A percentile compares a stretch with the other conserved stretches of the same genome.
These are phyloP conservation scores for Plantago coronopus DNA, from an alignment of 305 asterid genomes.

Conservation along the genomic window DNA sequence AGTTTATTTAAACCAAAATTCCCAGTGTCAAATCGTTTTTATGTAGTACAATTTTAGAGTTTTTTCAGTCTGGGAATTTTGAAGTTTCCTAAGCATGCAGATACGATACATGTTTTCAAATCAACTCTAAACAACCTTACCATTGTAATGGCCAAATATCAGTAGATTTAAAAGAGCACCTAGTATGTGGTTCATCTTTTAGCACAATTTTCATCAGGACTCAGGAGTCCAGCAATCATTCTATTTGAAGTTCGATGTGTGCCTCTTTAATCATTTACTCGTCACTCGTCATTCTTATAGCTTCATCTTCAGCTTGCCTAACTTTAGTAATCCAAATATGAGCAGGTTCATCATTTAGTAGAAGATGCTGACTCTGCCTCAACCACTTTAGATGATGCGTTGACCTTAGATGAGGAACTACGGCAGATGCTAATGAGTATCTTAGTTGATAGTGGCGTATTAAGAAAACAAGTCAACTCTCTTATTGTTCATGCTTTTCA, in stretches of 20 bases:
- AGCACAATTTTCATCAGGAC: too few species aligned
- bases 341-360: constrained; percentile 49
- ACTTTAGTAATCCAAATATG: constrained; percentile 17
- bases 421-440: constrained; percentile 45
- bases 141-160: too few species aligned
- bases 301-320: constrained; percentile 13
- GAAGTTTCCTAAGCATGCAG: background rate
- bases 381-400: constrained; percentile 24
- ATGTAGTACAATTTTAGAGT: background rate
- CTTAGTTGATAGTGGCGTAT: constrained; percentile 55
- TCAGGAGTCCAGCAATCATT: too few species aligned
- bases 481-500: constrained; percentile 42
- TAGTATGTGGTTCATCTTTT: too few species aligned
- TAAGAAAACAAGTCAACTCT: constrained; percentile 76
- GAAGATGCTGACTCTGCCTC: constrained; percentile 35
- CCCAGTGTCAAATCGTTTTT: background rate
- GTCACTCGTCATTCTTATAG: background rate
- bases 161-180: too few species aligned
- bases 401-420: constrained; percentile 41
- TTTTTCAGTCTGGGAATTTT: background rate
- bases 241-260: background rate
- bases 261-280: background rate
- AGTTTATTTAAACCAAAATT: background rate
- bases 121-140: too few species aligned
- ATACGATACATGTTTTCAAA: too few species aligned